Evolutionary conservation across 2,329 filamentous ascomycete genomes (phyloP).

Genomic region (Fusarium compactum): DNA sequence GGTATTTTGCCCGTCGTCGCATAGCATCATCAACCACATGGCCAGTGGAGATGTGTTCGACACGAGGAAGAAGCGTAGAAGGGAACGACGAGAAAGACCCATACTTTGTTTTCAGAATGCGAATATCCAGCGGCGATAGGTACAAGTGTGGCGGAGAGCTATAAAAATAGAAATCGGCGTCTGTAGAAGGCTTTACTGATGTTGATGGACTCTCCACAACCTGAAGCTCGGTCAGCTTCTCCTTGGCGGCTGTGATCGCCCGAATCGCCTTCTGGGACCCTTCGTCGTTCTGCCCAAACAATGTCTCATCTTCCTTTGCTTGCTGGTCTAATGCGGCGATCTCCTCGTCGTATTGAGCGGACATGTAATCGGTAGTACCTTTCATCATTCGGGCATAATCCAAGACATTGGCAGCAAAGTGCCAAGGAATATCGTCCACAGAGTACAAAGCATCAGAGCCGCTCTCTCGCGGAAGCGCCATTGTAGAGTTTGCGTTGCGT

Average conservation of each 20-base stretch:
- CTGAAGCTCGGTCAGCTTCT: conserved; percentile 70
- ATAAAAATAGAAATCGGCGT: conserved; percentile 84
- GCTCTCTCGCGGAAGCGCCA: conserved; percentile 88
- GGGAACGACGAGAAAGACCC: conserved; percentile 86
- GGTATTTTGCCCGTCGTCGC: conserved; percentile 86
- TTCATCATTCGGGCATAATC: conserved; percentile 98
- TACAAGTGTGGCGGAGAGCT: conserved; percentile 89
- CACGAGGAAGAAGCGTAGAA: conserved; percentile 84
- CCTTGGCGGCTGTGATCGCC: conserved; percentile 79
- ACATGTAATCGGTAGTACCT: conserved; percentile 89
- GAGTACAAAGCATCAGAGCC: conserved; percentile 75
- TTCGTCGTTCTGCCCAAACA: conserved; percentile 92
- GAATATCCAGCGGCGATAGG: conserved; percentile 89
- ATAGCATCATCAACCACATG: conserved; percentile 89
- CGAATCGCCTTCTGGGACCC: conserved; percentile 89
- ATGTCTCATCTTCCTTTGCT: conserved; percentile 87
- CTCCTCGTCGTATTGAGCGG: conserved; percentile 81
- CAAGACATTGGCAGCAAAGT: conserved; percentile 91
- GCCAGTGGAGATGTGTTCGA: conserved; percentile 90
- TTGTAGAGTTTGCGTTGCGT: conserved; percentile 81
- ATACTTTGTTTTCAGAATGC: conserved; percentile 90
- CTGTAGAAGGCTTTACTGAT: conserved; percentile 47
- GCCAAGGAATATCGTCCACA: conserved; percentile 89
- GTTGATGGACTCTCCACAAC: conserved; percentile 31
- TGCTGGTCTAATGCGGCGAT: conserved; percentile 79